phyloP scores from a whole-genome alignment of 1,284 basidiomycete genomes.

The Ustilago vetiveriae region DNA sequence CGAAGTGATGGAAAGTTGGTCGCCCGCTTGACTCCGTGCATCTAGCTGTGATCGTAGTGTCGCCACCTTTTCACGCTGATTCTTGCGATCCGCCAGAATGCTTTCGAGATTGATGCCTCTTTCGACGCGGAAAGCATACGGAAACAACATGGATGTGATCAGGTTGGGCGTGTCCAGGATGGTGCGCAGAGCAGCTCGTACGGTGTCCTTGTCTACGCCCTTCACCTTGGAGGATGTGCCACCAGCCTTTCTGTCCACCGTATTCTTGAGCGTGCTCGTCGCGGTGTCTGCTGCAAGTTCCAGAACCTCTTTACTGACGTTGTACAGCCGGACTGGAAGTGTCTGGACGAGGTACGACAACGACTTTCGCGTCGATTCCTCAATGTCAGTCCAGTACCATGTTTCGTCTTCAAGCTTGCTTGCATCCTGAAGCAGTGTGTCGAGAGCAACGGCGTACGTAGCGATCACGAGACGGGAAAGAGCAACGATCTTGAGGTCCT shows the following conservation, averaged over 20 bases:
- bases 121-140: slow-evolving; percentile 36
- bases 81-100: slow-evolving; percentile 17
- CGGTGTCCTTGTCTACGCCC: slow-evolving; percentile 19
- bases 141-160: slow-evolving; percentile 54
- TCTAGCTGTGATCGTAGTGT: slow-evolving; percentile 28
- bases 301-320: slow-evolving; percentile 23
- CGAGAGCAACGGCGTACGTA: slow-evolving; percentile 48
- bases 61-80: slow-evolving; percentile 21
- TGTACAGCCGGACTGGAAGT: slow-evolving; percentile 41
- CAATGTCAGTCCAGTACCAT: slow-evolving; percentile 59
- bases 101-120: slow-evolving; percentile 28
- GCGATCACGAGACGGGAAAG: slow-evolving; percentile 50
- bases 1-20: slow-evolving; percentile 13
- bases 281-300: slow-evolving; percentile 40
- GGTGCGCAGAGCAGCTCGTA: slow-evolving; percentile 28
- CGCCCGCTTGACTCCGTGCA: slow-evolving; percentile 16
- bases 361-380: slow-evolving; percentile 38
- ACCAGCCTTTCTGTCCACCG: slow-evolving; percentile 14
- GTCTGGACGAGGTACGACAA: slow-evolving; percentile 51
- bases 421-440: slow-evolving; percentile 48
- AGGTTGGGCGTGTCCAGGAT: slow-evolving; percentile 49
- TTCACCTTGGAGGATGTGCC: slow-evolving; percentile 14
- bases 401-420: slow-evolving; percentile 48
- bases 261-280: slow-evolving; percentile 22
- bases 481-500: slow-evolving; percentile 40